Evolutionary conservation across 148 eudicot species (phyloP), one percentile per base, ranked within the genome.

Genomic region (Chenopodium suecicum): DNA sequence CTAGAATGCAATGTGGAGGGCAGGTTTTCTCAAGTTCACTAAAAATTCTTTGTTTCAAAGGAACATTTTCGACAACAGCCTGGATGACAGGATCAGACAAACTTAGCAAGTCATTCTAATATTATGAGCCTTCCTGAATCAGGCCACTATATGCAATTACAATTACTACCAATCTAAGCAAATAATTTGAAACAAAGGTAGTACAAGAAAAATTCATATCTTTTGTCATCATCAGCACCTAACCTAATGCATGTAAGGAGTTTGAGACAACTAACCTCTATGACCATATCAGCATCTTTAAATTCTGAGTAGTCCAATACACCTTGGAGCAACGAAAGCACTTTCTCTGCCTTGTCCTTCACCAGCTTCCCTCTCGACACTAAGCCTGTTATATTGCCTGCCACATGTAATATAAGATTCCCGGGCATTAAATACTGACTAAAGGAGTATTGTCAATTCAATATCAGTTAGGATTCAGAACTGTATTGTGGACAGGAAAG

Each of bases 1-100:
- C 98, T 90, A 95, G 89, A 84, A 95, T 92, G 88, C 99, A 95
- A 88, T 92, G 99, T 41, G 97, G 90, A 77, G 99, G 93, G 81
- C 98, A 93, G 67, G 71, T 86, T 88, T 92, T 92, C 88, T 95
- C 99, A 83, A 95, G 87, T 68, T 95, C 99, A 76, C 90, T 83
- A 86, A 95, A 95, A 73, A 95, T 92, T 44, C 78, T 84, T 88
- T 93, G 99, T 76, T 95, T 95, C 82, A 95, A 87, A 4, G 92
- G 76, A 81, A 95, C 80, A 73, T 91, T 92, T 84, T 95, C 99
- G 69, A 92, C 81, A 76, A 93, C 98, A 74, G 98, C 99, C 99
- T 95, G 98, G 82, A 83, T 84, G 44, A 20, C 67, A 74, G 70
- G n/a, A 83, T 78, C 56, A 84, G 34, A 83, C 47, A 71, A 34